These are phyloP conservation scores for Debaryomyces prosopidis DNA, from an alignment of 805 yeast species.

Conservation along the genomic window DNA sequence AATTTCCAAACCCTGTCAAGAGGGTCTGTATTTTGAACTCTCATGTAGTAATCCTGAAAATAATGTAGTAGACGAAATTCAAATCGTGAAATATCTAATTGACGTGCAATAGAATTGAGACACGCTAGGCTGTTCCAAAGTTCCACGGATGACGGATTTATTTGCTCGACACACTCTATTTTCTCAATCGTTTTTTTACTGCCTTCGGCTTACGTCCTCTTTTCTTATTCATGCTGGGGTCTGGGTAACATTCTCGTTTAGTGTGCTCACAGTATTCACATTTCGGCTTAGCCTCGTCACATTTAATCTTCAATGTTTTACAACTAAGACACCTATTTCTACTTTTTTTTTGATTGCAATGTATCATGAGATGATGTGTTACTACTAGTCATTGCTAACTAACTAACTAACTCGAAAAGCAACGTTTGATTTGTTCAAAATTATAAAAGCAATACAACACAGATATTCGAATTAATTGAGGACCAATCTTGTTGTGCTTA, in stretches of 20 bases:
- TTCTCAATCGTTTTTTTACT: not conserved
- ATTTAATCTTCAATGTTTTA: slow-evolving; percentile 17
- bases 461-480: too few relatives aligned
- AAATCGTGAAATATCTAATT: slow-evolving; percentile 17
- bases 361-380: not conserved
- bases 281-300: slow-evolving; percentile 23
- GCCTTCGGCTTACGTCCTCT: not conserved
- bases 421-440: too few relatives aligned
- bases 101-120: slow-evolving; percentile 12
- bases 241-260: slow-evolving; percentile 21
- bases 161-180: not conserved
- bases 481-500: too few relatives aligned
- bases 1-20: slow-evolving; percentile 13
- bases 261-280: slow-evolving; percentile 30
- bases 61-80: slow-evolving; percentile 19
- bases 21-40: not conserved
- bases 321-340: slow-evolving; percentile 11
- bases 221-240: not conserved
- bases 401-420: too few relatives aligned
- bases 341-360: slow-evolving; percentile 1
- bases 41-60: slow-evolving; percentile 17
- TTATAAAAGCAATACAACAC: too few relatives aligned
- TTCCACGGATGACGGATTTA: not conserved
- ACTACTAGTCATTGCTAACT: not conserved
- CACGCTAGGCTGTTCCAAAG: not conserved